phyloP scores from a whole-genome alignment of 768 basidiomycete genomes.

The Leccinellum albellum region DNA sequence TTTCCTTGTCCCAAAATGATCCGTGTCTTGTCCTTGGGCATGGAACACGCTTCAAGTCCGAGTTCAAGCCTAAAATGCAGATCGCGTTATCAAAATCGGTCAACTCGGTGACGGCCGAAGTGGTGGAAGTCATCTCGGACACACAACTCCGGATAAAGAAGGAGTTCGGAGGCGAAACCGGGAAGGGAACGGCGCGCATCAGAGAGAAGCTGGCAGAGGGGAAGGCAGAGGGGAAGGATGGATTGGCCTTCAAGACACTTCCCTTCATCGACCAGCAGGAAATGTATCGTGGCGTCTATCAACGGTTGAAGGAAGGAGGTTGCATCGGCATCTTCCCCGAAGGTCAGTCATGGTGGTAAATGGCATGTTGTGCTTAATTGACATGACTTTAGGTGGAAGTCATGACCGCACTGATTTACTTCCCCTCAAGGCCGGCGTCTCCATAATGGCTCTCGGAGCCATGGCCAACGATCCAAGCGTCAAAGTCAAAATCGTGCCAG shows the following conservation, averaged over 20 bases:
- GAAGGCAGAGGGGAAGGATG: constrained; percentile 47
- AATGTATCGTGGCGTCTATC: constrained; percentile 93
- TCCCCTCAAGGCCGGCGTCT: constrained; percentile 95
- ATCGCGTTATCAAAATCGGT: constrained; percentile 81
- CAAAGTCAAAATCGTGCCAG: constrained; percentile 88
- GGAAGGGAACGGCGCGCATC: constrained; percentile 63
- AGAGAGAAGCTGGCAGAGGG: constrained; percentile 63
- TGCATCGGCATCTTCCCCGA: constrained; percentile 98
- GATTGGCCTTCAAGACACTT: constrained; percentile 76
- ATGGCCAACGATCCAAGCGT: constrained; percentile 88
- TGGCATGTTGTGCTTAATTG: background rate
- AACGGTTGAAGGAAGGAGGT: constrained; percentile 78
- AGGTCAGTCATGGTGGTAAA: constrained; percentile 49
- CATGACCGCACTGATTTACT: constrained; percentile 96
- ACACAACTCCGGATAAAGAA: constrained; percentile 80
- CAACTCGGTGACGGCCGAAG: constrained; percentile 74
- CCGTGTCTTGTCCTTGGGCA: constrained; percentile 81
- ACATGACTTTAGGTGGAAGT: constrained; percentile 72
- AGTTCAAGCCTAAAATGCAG: constrained; percentile 77
- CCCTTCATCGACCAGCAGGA: constrained; percentile 91
- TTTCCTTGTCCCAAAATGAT: constrained; percentile 71
- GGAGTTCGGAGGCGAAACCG: constrained; percentile 81
- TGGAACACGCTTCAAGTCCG: constrained; percentile 69
- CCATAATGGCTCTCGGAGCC: constrained; percentile 96
- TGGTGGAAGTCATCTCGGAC: constrained; percentile 85